Evolutionary conservation across 768 basidiomycete species (phyloP), one percentile per base, ranked within the genome.

Genomic region (Collybia mongolica): DNA sequence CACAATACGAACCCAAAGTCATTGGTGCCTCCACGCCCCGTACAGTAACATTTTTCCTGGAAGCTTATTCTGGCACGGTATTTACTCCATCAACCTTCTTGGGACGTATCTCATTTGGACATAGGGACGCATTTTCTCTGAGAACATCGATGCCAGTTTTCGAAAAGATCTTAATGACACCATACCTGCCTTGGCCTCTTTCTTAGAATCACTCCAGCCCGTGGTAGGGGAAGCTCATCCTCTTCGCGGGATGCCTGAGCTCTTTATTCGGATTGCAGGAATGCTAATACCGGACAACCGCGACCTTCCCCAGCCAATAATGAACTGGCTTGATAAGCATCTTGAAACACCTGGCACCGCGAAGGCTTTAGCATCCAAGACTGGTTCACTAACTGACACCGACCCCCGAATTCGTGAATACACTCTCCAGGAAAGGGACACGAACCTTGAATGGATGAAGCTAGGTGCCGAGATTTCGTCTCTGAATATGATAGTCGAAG

Each of bases 401-500:
- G 77, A 77, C 49, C 63, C 54, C 0, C 65, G 76, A 43, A 67
- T 78, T 17, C 70, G 76, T 8, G 71, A 73, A 46, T 72, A 65
- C 62, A 72, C 68, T 11, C 23, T 11, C 11, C 68, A 73, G 26
- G 79, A 79, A 48, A 54, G 64, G 43, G 47, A 52, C 0, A 47
- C 60, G 14, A 63, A 74, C 42, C 57, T 63, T 19, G 57, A 54
- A 12, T 82, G 74, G 67, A 60, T 81, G 49, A 50, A 60, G 0
- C 56, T 72, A 44, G 65, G 69, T n/a, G 53, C 60, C 8, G 63
- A 72, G 20, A 55, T 62, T 41, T 51, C 63, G 24, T 22, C 61
- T 7, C 53, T 60, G 44, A 46, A 32, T 19, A 24, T 19, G 17
- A 22, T 57, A 5, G 26, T 42, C 20, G 19, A 22, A 44, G 60